phyloP scores from a whole-genome alignment of 441 rosid species.

The Aleurites moluccanus region DNA sequence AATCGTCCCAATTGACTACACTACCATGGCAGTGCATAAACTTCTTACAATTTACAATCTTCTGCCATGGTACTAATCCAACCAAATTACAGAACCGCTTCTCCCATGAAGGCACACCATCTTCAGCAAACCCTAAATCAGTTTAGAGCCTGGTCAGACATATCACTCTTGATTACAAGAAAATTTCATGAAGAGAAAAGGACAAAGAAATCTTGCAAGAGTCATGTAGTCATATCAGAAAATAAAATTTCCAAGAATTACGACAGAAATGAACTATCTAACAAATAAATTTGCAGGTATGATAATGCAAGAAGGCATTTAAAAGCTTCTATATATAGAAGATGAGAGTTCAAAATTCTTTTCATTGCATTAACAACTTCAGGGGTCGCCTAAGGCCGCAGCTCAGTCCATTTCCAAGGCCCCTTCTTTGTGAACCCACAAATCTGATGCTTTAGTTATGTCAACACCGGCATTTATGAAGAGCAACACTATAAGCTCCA shows the following conservation, averaged over 20 bases:
- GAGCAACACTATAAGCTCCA: not conserved
- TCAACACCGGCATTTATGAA: not conserved
- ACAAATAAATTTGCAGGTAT: not conserved
- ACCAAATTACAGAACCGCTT: constrained; percentile 75
- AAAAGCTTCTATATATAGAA: too few species aligned
- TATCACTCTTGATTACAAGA: not conserved
- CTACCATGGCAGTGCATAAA: constrained; percentile 41
- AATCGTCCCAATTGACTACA: constrained; percentile 75
- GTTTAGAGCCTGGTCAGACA: not conserved
- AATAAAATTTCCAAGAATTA: not conserved
- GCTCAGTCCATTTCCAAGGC: not conserved
- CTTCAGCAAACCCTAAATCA: constrained; percentile 42
- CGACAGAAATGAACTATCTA: not conserved
- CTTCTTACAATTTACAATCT: constrained; percentile 53
- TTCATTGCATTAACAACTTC: not conserved
- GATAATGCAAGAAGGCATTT: too few species aligned
- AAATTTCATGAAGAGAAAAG: not conserved
- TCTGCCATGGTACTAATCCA: constrained; percentile 78
- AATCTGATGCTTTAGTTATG: constrained; percentile 2
- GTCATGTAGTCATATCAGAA: not conserved
- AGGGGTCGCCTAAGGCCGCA: not conserved
- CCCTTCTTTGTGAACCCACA: not conserved
- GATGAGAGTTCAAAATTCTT: not conserved
- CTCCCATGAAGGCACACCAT: constrained; percentile 82
- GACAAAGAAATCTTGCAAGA: not conserved